Evolutionary conservation across 2,329 filamentous ascomycete species (phyloP), one percentile per base, ranked within the genome.

Genomic region (Talaromyces sp.): DNA sequence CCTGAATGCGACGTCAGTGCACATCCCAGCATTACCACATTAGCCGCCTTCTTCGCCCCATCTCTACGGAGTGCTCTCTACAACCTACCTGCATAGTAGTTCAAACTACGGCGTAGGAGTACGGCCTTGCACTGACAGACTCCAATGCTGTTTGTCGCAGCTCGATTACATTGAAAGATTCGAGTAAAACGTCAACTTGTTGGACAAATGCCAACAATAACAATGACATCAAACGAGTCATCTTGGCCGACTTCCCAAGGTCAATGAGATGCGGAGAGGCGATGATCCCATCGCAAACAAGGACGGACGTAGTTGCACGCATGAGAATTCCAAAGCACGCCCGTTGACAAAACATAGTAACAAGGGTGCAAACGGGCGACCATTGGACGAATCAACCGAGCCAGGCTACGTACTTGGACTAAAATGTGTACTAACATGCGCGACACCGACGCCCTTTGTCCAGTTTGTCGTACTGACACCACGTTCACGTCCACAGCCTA

Each of bases 1-100:
- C 57, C 27, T 39, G 43, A 47, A 49, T 49, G 33, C 58, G 41
- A 49, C 58, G 58, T 60, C 58, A 47, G 58, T 60, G 58, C 58
- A 49, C 41, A 25, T 27, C 43, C 17, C 57, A 50, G 49, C 49
- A 52, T 15, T 25, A 47, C 11, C 45, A 50, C 47, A 54, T 54
- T 54, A 54, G 27, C 31, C 27, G 50, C 50, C 50, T 35, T 17
- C 22, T 47, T 25, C 19, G 45, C 45, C 45, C n/a, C 41, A 43
- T n/a, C 17, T 43, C 41, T 43, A 19, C 41, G 41, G 17, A 31
- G 27, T 8, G 3, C 27, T 31, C 27, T 31, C 27, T 31, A 31
- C 27, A 31, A 31, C 27, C 7, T 31, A 31, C 27, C 1, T 31
- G 7, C 27, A 31, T 31, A 5, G 27, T 31, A 31, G 27, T 37